Base-by-base conservation (phyloP, 1,284 basidiomycete genomes). In the Tetrapyrgos nigripes region DNA sequence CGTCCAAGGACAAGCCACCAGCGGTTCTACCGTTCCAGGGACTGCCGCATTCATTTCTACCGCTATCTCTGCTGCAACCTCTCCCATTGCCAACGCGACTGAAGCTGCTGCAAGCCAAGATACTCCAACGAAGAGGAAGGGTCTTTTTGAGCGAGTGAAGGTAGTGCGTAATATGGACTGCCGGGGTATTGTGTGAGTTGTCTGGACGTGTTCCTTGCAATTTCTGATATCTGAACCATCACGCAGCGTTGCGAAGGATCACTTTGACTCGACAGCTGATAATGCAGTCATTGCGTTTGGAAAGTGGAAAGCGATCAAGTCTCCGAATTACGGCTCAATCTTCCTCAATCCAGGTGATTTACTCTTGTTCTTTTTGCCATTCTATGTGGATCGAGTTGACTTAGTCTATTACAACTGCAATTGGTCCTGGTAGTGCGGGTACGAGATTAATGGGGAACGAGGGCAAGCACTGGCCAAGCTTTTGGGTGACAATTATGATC, bases 71-170 rank as follows among this genome's bases (percentile, higher is more conserved):
- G 31, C 6, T 19, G 28, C 54, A 17, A 31, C 9, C 6, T 40
- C 24, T 13, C 31, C 21, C 5, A n/a, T n/a, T n/a, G n/a, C n/a
- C n/a, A n/a, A n/a, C n/a, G n/a, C n/a, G n/a, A n/a, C n/a, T n/a
- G n/a, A n/a, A n/a, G n/a, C n/a, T n/a, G n/a, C n/a, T n/a, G n/a
- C n/a, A n/a, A 37, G 47, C 17, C 40, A 55, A 24, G 53, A 52
- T 11, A 6, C 21, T 27, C 11, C 28, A 3, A 43, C 46, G 48
- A 87, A 87, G 74, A 86, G 83, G 74, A 70, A 70, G 0, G 79
- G 83, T 2, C 54, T 88, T 1, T 79, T 79, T 73, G 76, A 72
- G 13, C 81, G 80, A 40, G 66, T 89, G 49, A 77, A 76, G 53
- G 79, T n/a, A n/a, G n/a, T n/a, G n/a, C n/a, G n/a, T 11, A 56